These are phyloP conservation scores for Hyphopichia fennica DNA, from an alignment of 1,139 yeast species.

Conservation along the genomic window DNA sequence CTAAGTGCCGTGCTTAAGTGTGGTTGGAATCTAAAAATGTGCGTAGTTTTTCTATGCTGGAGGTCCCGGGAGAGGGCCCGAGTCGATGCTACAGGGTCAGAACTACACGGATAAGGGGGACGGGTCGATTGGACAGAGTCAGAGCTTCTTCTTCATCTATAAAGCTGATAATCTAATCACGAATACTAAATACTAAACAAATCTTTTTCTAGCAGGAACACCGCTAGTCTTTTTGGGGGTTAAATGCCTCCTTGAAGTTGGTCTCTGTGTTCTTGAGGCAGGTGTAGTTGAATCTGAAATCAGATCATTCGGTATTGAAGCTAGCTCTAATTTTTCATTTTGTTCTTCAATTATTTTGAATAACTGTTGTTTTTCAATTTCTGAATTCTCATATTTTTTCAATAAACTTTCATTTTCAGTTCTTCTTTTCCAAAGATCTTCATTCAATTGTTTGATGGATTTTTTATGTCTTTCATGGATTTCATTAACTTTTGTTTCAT, in stretches of 20 bases:
- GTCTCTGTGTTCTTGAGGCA: background rate
- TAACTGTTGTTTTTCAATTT: slow-evolving; percentile 53
- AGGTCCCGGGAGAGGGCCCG: too few species aligned
- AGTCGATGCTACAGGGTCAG: background rate
- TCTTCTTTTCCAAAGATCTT: slow-evolving; percentile 37
- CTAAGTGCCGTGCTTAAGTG: background rate
- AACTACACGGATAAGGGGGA: too few species aligned
- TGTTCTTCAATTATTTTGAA: slow-evolving; percentile 7
- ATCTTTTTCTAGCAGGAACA: slow-evolving; percentile 10
- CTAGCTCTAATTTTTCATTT: background rate
- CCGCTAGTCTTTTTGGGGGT: slow-evolving; percentile 3
- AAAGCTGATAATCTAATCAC: too few species aligned
- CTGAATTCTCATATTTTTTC: slow-evolving; percentile 44
- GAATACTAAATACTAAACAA: too few species aligned
- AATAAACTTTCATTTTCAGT: slow-evolving; percentile 46
- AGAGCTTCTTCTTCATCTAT: too few species aligned
- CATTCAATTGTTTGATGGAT: slow-evolving; percentile 34
- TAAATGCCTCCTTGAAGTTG: background rate
- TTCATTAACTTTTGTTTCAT: slow-evolving; percentile 59
- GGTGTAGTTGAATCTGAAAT: background rate
- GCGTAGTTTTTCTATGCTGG: background rate
- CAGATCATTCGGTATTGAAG: background rate
- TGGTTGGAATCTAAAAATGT: background rate
- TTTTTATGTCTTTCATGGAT: slow-evolving; percentile 33
- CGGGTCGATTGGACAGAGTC: too few species aligned